phyloP scores from a whole-genome alignment of 139 green algal species.

The Bryopsis sp. region DNA sequence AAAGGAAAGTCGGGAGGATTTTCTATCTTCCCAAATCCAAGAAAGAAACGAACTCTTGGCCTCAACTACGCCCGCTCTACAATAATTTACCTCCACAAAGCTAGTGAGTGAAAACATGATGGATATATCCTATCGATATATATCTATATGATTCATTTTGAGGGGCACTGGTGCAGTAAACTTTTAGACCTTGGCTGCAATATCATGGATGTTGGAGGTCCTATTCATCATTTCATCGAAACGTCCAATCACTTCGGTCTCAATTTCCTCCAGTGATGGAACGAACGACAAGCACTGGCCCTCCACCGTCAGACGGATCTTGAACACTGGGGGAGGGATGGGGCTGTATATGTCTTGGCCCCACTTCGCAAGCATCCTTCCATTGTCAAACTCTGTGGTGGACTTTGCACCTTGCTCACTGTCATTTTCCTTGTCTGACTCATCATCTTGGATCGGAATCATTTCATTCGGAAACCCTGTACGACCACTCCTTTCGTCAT shows the following conservation, averaged over 20 bases:
- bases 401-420: not conserved
- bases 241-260: constrained; percentile 27
- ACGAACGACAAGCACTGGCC: constrained; percentile 24
- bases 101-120: too few species aligned
- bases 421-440: not conserved
- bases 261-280: constrained; percentile 43
- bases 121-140: too few species aligned
- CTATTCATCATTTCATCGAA: constrained; percentile 48
- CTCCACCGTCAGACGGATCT: constrained; percentile 29
- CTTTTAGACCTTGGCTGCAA: constrained; percentile 29
- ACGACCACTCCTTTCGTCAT: too few species aligned
- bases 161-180: too few species aligned
- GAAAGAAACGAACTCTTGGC: too few species aligned
- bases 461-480: constrained; percentile 8
- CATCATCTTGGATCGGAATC: constrained; percentile 9
- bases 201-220: constrained; percentile 27
- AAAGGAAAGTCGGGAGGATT: too few species aligned
- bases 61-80: too few species aligned
- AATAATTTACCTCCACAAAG: too few species aligned
- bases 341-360: constrained; percentile 29
- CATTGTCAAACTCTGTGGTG: too few species aligned
- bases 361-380: constrained; percentile 20
- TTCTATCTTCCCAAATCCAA: too few species aligned
- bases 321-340: constrained; percentile 45
- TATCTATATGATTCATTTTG: too few species aligned